Evolutionary conservation across 2,329 filamentous ascomycete genomes (phyloP).

Genomic region (Paraphoma sp.): DNA sequence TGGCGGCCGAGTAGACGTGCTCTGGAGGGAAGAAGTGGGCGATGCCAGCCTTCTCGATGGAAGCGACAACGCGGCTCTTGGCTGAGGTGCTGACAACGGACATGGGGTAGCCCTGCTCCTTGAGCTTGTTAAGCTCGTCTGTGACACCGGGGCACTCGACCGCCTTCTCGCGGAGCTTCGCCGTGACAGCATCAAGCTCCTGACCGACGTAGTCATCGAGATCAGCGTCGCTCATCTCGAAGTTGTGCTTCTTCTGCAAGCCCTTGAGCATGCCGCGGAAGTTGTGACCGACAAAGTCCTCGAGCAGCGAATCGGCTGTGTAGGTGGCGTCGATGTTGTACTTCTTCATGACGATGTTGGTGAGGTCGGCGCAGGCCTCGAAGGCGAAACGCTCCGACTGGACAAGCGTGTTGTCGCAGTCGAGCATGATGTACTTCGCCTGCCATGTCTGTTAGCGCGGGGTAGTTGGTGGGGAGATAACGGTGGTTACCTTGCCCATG

Average conservation of each 20-base stretch:
- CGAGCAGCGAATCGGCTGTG: slow-evolving; percentile 78
- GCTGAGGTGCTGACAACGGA: slow-evolving; percentile 84
- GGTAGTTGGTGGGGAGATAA: slow-evolving; percentile 21
- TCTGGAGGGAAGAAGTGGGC: slow-evolving; percentile 79
- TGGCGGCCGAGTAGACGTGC: slow-evolving; percentile 82
- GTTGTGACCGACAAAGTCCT: slow-evolving; percentile 91
- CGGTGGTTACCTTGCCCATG: slow-evolving; percentile 40
- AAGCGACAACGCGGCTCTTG: slow-evolving; percentile 77
- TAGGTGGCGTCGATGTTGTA: slow-evolving; percentile 72
- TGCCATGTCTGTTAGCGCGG: slow-evolving; percentile 29
- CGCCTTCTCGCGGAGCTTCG: slow-evolving; percentile 74
- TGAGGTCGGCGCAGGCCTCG: slow-evolving; percentile 86
- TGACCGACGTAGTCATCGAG: slow-evolving; percentile 74
- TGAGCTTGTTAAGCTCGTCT: slow-evolving; percentile 70
- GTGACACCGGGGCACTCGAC: slow-evolving; percentile 73
- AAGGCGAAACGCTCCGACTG: slow-evolving; percentile 91
- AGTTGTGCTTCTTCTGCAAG: slow-evolving; percentile 77
- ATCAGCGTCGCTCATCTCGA: slow-evolving; percentile 71
- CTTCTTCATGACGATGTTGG: slow-evolving; percentile 81
- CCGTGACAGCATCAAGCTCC: slow-evolving; percentile 85
- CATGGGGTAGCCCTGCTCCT: slow-evolving; percentile 70
- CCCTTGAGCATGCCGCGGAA: slow-evolving; percentile 89
- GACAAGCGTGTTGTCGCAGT: slow-evolving; percentile 87
- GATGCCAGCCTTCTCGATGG: slow-evolving; percentile 79
- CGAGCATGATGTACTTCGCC: slow-evolving; percentile 60